Evolutionary conservation across 177 flowering plant species (phyloP).

Genomic region (Vitis hybrid): DNA sequence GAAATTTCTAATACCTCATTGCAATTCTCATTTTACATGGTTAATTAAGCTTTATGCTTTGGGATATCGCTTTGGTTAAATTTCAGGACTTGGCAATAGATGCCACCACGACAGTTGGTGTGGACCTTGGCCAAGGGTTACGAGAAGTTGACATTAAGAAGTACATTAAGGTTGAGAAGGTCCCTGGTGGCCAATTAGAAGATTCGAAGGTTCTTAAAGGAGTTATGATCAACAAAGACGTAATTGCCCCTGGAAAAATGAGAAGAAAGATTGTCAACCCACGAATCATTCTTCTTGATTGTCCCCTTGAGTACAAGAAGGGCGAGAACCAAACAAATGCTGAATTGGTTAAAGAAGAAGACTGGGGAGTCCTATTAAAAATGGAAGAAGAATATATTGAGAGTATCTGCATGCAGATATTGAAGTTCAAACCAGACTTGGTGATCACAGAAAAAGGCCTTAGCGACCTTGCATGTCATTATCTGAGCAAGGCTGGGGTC

Average conservation of each 20-base stretch:
- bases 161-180: slow-evolving; percentile 89
- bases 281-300: slow-evolving; percentile 87
- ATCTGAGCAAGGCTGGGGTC: slow-evolving; percentile 87
- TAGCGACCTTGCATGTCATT: slow-evolving; percentile 96
- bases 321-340: slow-evolving; percentile 99
- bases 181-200: slow-evolving; percentile 95
- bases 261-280: slow-evolving; percentile 88
- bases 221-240: slow-evolving; percentile 95
- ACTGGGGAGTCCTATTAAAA: slow-evolving; percentile 80
- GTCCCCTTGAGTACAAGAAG: slow-evolving; percentile 94
- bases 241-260: slow-evolving; percentile 96
- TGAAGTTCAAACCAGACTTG: slow-evolving; percentile 87
- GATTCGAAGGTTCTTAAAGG: slow-evolving; percentile 89
- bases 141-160: slow-evolving; percentile 92
- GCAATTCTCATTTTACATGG: neutral
- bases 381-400: slow-evolving; percentile 95
- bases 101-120: slow-evolving; percentile 87
- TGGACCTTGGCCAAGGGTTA: slow-evolving; percentile 88
- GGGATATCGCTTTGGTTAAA: neutral
- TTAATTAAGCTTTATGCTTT: neutral
- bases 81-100: slow-evolving; percentile 86
- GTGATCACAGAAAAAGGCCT: slow-evolving; percentile 96
- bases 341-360: slow-evolving; percentile 86
- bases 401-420: slow-evolving; percentile 65
- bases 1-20: neutral